phyloP scores from a whole-genome alignment of 202 grass and related monocot species.

The Dendrocalamus latiflorus region DNA sequence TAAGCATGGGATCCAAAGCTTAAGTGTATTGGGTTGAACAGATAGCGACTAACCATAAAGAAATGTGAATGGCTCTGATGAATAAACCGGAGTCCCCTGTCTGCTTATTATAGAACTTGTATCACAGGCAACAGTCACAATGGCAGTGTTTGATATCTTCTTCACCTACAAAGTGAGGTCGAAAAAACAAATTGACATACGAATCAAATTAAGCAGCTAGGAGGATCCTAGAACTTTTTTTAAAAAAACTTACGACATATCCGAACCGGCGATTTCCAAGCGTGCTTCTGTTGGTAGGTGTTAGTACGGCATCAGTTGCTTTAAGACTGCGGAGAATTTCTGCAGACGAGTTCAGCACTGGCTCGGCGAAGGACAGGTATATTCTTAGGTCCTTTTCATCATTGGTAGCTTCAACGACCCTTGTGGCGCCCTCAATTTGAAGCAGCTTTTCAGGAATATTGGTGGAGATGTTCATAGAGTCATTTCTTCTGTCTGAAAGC shows the following conservation, averaged over 20 bases:
- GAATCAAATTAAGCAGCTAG: neutral
- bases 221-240: too few species aligned
- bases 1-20: neutral
- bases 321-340: constrained; percentile 47
- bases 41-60: constrained; percentile 62
- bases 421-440: constrained; percentile 52
- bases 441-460: constrained; percentile 51
- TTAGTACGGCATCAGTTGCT: constrained; percentile 40
- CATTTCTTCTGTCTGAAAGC: constrained; percentile 54
- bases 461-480: constrained; percentile 52
- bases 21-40: neutral
- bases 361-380: constrained; percentile 65
- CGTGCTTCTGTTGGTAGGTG: constrained; percentile 60
- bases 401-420: constrained; percentile 73
- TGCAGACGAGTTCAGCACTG: constrained; percentile 66
- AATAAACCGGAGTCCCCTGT: constrained; percentile 68
- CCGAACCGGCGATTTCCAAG: constrained; percentile 71
- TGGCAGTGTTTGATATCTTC: constrained; percentile 38
- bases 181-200: too few species aligned
- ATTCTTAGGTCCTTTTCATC: constrained; percentile 40
- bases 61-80: constrained; percentile 59
- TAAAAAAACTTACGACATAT: constrained; percentile 72
- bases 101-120: constrained; percentile 55
- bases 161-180: constrained; percentile 47
- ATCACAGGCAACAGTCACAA: constrained; percentile 60